These are phyloP conservation scores for Anisodus acutangulus DNA, from an alignment of 257 asterid species.

Conservation along the genomic window DNA sequence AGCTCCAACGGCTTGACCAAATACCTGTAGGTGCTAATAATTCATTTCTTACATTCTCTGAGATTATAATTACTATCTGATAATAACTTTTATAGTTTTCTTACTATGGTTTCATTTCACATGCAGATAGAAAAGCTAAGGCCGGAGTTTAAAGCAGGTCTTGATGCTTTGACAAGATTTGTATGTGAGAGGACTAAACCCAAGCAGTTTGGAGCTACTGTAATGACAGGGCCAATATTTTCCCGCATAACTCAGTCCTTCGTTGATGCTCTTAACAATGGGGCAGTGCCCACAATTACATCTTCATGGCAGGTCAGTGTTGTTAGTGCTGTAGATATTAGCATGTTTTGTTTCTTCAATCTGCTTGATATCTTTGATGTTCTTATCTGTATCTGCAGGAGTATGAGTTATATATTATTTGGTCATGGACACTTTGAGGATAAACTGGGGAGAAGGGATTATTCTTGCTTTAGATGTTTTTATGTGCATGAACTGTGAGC, in stretches of 20 bases:
- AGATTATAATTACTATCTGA: background rate
- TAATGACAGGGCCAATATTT: conserved; percentile 95
- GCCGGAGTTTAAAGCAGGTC: conserved; percentile 88
- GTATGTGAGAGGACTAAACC: conserved; percentile 96
- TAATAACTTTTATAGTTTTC: background rate
- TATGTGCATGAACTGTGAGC: conserved; percentile 12
- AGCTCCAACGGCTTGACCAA: conserved; percentile 90
- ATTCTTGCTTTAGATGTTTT: conserved; percentile 22
- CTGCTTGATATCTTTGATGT: conserved; percentile 26
- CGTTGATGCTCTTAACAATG: conserved; percentile 92
- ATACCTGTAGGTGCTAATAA: conserved; percentile 60
- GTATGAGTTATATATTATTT: background rate
- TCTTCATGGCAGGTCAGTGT: conserved; percentile 96
- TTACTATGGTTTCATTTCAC: background rate
- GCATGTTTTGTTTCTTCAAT: conserved; percentile 19
- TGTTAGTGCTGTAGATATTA: conserved; percentile 28
- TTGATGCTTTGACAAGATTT: conserved; percentile 85
- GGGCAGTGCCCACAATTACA: conserved; percentile 96
- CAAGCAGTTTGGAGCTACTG: conserved; percentile 88
- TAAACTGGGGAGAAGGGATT: background rate
- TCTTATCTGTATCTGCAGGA: conserved; percentile 24
- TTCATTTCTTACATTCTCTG: conserved; percentile 15
- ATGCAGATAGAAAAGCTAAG: conserved; percentile 79
- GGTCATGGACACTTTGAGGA: background rate
- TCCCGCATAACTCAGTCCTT: conserved; percentile 93